A percentile compares a stretch with the other conserved stretches of the same genome.
phyloP scores from a whole-genome alignment of 2,329 filamentous ascomycete species.

The Fusarium avenaceum region DNA sequence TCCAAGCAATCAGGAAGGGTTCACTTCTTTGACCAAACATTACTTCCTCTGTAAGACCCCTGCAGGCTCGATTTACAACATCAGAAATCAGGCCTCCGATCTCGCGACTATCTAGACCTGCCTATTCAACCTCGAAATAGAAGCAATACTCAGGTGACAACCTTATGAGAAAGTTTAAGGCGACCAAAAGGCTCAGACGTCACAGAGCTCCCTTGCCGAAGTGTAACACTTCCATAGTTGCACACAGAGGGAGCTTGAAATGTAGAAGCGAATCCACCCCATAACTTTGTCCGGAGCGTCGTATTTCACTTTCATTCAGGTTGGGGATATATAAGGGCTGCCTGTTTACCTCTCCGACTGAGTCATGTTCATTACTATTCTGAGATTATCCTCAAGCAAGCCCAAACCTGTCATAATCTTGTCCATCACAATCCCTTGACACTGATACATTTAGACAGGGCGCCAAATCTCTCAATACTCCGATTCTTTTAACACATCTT shows the following conservation, averaged over 20 bases:
- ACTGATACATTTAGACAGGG: neutral
- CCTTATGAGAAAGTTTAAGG: neutral
- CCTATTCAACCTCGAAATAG: neutral
- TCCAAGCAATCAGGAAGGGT: neutral
- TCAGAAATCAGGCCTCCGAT: neutral
- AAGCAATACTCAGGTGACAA: neutral
- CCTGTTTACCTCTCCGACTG: too few species aligned
- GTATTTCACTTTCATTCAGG: neutral
- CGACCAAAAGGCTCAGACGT: neutral
- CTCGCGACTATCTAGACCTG: too few species aligned
- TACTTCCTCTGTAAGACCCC: neutral
- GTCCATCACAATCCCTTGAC: too few species aligned
- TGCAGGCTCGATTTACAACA: neutral
- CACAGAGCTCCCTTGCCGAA: neutral
- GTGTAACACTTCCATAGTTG: neutral
- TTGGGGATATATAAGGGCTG: neutral
- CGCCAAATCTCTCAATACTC: neutral
- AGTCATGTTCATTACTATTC: neutral
- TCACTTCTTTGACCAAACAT: neutral
- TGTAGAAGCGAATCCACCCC: too few species aligned
- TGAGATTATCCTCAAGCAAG: too few species aligned
- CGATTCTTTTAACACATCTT: neutral
- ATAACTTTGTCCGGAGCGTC: neutral
- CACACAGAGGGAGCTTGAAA: neutral
- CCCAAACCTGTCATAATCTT: too few species aligned